Percentiles rank a stretch among this genome's conserved stretches.
phyloP scores from a whole-genome alignment of 371 early-diverging fungal genomes.

The Mucor piriformis region DNA sequence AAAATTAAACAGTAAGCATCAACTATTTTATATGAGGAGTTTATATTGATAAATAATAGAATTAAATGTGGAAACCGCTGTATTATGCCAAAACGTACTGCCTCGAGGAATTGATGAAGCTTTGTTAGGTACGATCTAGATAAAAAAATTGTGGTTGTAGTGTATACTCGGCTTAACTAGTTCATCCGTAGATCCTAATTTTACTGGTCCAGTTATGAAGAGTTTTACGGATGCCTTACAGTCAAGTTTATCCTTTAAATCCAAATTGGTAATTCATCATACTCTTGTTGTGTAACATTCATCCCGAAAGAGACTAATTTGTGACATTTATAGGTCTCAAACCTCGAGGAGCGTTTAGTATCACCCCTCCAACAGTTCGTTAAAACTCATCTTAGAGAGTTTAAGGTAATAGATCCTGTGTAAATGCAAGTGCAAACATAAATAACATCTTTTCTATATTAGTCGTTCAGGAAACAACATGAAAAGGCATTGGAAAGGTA shows the following conservation, averaged over 20 bases:
- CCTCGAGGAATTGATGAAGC: conserved; percentile 37
- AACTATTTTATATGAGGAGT: neutral
- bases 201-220: conserved; percentile 37
- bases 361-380: conserved; percentile 61
- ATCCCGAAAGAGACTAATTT: neutral
- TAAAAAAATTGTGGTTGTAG: neutral
- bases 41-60: conserved; percentile 12
- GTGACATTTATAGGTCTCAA: conserved; percentile 42
- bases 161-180: conserved; percentile 10
- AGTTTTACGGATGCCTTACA: conserved; percentile 50
- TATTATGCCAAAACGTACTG: conserved; percentile 32
- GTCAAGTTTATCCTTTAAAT: conserved; percentile 48
- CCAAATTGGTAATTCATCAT: conserved; percentile 45
- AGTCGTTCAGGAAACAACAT: conserved; percentile 46
- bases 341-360: conserved; percentile 54
- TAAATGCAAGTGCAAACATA: neutral
- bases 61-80: conserved; percentile 30
- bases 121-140: conserved; percentile 29
- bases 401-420: conserved; percentile 36
- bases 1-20: conserved; percentile 46
- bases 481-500: conserved; percentile 60
- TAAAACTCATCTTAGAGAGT: conserved; percentile 62
- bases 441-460: neutral
- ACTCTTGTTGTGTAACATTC: conserved; percentile 3
- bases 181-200: conserved; percentile 28